A percentile compares a stretch with the other conserved stretches of the same genome.
Evolutionary conservation across 2,329 filamentous ascomycete genomes (phyloP).

Genomic region (Drechmeria coniospora): DNA sequence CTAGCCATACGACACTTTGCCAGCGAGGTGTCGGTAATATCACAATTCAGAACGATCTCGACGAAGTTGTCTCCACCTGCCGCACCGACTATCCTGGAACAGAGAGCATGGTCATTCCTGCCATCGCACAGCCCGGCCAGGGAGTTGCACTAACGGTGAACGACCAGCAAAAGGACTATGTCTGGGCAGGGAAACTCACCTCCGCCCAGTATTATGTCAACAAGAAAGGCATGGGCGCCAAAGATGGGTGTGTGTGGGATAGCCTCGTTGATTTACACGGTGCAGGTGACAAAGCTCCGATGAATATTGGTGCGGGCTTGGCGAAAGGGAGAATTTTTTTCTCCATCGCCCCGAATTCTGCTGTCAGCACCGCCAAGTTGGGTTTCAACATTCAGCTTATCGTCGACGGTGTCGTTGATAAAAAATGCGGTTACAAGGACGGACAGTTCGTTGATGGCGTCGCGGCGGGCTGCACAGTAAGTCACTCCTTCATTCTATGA

Average conservation of each 20-base stretch:
- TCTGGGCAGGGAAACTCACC: constrained; percentile 58
- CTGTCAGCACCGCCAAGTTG: constrained; percentile 54
- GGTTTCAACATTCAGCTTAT: constrained; percentile 66
- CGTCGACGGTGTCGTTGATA: constrained; percentile 46
- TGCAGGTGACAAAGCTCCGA: constrained; percentile 73
- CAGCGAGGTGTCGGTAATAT: constrained; percentile 55
- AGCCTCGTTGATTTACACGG: constrained; percentile 31
- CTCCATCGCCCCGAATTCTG: constrained; percentile 71
- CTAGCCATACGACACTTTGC: constrained; percentile 55
- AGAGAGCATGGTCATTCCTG: constrained; percentile 73
- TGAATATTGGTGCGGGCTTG: constrained; percentile 71
- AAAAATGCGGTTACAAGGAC: constrained; percentile 48
- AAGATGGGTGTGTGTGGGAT: constrained; percentile 64
- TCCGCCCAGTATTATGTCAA: constrained; percentile 97
- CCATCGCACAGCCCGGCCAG: constrained; percentile 44
- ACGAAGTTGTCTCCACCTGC: constrained; percentile 57
- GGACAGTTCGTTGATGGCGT: constrained; percentile 44
- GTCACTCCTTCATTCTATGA: constrained; percentile 26
- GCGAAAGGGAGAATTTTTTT: constrained; percentile 55
- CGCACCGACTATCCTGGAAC: constrained; percentile 93
- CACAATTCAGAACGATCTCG: constrained; percentile 59
- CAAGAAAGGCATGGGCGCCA: constrained; percentile 50
- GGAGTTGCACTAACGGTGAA: constrained; percentile 60
- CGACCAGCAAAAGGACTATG: constrained; percentile 55
- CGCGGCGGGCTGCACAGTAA: constrained; percentile 69